Percentiles rank a stretch among this genome's conserved stretches.
phyloP scores from a whole-genome alignment of 2,329 filamentous ascomycete genomes.

The Aspergillus bombycis region DNA sequence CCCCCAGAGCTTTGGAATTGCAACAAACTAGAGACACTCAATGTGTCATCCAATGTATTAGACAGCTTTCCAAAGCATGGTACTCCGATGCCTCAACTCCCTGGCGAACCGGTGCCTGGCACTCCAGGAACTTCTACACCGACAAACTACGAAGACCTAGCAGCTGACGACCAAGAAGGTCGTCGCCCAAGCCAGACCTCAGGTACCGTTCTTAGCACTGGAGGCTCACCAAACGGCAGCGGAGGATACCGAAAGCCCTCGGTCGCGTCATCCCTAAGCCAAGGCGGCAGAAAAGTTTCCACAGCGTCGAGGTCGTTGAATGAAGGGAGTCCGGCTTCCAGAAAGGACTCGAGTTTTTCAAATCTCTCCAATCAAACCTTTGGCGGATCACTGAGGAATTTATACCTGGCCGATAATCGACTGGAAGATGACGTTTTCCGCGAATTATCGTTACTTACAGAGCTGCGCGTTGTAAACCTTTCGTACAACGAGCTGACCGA shows the following conservation, averaged over 20 bases:
- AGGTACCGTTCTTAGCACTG: slow-evolving; percentile 73
- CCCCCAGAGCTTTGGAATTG: slow-evolving; percentile 97
- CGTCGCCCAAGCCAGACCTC: slow-evolving; percentile 86
- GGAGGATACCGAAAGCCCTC: slow-evolving; percentile 72
- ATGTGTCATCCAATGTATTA: slow-evolving; percentile 92
- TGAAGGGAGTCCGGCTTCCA: slow-evolving; percentile 59
- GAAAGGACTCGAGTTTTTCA: slow-evolving; percentile 89
- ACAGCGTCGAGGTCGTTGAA: slow-evolving; percentile 70
- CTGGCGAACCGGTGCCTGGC: slow-evolving; percentile 49
- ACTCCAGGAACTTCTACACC: slow-evolving; percentile 59
- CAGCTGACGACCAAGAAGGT: slow-evolving; percentile 63
- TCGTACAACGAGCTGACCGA: slow-evolving; percentile 95
- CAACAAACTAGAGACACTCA: slow-evolving; percentile 84
- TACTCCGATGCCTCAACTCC: slow-evolving; percentile 66
- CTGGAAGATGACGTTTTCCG: slow-evolving; percentile 95
- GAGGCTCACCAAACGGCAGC: slow-evolving; percentile 65
- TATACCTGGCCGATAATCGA: slow-evolving; percentile 91
- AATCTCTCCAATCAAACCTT: slow-evolving; percentile 83
- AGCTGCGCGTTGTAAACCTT: slow-evolving; percentile 85
- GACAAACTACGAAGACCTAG: slow-evolving; percentile 78
- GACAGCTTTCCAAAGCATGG: slow-evolving; percentile 85
- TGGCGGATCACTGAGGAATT: slow-evolving; percentile 77
- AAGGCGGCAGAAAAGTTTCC: slow-evolving; percentile 82
- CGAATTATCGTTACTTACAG: slow-evolving; percentile 78
- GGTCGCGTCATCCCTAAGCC: slow-evolving; percentile 77